Percentiles rank a stretch among this genome's conserved stretches.
phyloP scores from a whole-genome alignment of 2,329 filamentous ascomycete species.

The Xylariomycetidae sp. region DNA sequence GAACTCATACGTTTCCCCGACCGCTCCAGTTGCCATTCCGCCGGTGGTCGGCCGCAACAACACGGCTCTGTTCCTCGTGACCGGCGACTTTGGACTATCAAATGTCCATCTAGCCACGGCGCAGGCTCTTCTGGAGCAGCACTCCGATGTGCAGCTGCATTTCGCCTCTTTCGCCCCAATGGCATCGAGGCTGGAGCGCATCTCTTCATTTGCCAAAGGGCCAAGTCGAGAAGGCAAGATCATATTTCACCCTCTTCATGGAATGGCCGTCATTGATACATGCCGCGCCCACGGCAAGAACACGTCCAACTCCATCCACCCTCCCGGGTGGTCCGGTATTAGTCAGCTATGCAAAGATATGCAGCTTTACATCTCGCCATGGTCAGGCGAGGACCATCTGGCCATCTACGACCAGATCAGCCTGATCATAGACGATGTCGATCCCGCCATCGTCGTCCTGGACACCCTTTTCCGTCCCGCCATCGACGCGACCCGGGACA shows the following conservation, averaged over 20 bases:
- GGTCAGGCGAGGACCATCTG: conserved; percentile 12
- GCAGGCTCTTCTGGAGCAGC: conserved; percentile 12
- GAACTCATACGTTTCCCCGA: neutral
- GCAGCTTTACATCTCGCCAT: conserved; percentile 11
- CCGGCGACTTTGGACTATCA: conserved; percentile 14
- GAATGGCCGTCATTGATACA: neutral
- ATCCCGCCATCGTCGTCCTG: conserved; percentile 16
- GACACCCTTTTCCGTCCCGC: conserved; percentile 13
- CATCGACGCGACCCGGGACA: conserved; percentile 15
- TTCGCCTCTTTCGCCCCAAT: conserved; percentile 14
- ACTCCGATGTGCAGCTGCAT: conserved; percentile 13
- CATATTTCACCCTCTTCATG: conserved; percentile 5
- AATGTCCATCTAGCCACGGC: conserved; percentile 17
- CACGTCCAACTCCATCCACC: conserved; percentile 7
- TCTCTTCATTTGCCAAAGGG: conserved; percentile 5
- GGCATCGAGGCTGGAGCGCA: conserved; percentile 7
- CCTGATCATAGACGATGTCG: conserved; percentile 10
- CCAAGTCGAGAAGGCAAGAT: conserved; percentile 6
- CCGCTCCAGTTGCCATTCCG: conserved; percentile 2
- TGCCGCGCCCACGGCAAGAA: neutral
- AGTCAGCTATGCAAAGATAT: conserved; percentile 9
- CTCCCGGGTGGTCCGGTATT: conserved; percentile 11
- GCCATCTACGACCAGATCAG: conserved; percentile 10
- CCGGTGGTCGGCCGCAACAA: conserved; percentile 13
- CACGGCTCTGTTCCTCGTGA: conserved; percentile 15